Conservation (phyloP, 2,329 filamentous ascomycete species). For the Talaromyces sp. region DNA sequence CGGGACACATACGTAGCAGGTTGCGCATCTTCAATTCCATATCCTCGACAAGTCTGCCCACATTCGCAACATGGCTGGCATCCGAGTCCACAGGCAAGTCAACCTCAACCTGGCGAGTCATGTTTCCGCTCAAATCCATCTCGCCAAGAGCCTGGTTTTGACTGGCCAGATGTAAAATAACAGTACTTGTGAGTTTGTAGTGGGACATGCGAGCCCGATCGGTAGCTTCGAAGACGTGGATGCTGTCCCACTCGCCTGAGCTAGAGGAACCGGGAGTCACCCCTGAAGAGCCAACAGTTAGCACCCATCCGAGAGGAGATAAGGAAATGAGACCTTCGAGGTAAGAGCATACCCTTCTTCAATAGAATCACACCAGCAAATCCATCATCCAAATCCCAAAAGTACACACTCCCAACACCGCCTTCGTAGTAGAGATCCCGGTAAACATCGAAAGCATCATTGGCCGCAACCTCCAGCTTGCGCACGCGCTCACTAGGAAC, state of each 20-base stretch:
- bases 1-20: slow-evolving; percentile 63
- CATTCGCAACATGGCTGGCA: slow-evolving; percentile 91
- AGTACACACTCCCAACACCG: slow-evolving; percentile 92
- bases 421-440: slow-evolving; percentile 91
- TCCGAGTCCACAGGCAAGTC: slow-evolving; percentile 89
- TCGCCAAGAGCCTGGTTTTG: slow-evolving; percentile 70
- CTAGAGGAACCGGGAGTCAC: slow-evolving; percentile 67
- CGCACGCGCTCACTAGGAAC: slow-evolving; percentile 87
- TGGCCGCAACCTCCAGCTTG: slow-evolving; percentile 90
- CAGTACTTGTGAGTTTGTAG: slow-evolving; percentile 97
- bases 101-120: slow-evolving; percentile 94
- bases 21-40: slow-evolving; percentile 99
- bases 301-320: background rate
- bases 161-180: slow-evolving; percentile 84
- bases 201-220: slow-evolving; percentile 89
- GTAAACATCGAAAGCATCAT: slow-evolving; percentile 97
- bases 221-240: slow-evolving; percentile 96
- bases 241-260: slow-evolving; percentile 92
- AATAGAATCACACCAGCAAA: slow-evolving; percentile 94
- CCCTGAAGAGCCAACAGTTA: slow-evolving; percentile 49
- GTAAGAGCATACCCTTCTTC: slow-evolving; percentile 77
- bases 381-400: slow-evolving; percentile 97
- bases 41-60: slow-evolving; percentile 92
- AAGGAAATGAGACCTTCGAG: too few relatives aligned
- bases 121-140: slow-evolving; percentile 93